Conservation (phyloP, 345 rosid genomes). For the Ailanthus altissimus region DNA sequence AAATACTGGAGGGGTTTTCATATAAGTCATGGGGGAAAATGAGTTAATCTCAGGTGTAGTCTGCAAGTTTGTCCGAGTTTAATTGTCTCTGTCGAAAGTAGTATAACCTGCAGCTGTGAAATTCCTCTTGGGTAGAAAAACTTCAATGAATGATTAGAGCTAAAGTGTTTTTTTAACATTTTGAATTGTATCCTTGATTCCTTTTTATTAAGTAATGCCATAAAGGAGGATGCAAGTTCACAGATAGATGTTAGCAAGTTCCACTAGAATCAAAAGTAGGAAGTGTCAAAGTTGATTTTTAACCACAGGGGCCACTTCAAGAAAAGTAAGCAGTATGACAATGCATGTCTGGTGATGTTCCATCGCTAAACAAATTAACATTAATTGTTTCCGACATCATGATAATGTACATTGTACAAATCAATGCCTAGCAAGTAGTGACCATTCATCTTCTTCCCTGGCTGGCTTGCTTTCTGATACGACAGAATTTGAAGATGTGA, state of each 20-base stretch:
- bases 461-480: neutral
- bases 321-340: neutral
- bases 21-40: too few species aligned
- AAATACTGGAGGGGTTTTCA: too few species aligned
- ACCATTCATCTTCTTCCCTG: neutral
- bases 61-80: too few species aligned
- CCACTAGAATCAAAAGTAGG: neutral
- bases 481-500: constrained; percentile 12
- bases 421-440: neutral
- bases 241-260: neutral
- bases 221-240: too few species aligned
- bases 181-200: too few species aligned
- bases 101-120: too few species aligned
- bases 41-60: too few species aligned
- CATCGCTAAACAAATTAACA: neutral
- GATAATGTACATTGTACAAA: neutral
- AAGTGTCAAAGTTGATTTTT: neutral
- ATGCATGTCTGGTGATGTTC: neutral
- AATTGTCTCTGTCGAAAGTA: too few species aligned
- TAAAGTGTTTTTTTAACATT: too few species aligned
- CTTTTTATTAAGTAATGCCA: too few species aligned
- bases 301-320: neutral
- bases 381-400: neutral
- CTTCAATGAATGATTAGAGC: too few species aligned
- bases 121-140: too few species aligned